phyloP scores from a whole-genome alignment of 257 asterid genomes.

The Lycium barbarum region DNA sequence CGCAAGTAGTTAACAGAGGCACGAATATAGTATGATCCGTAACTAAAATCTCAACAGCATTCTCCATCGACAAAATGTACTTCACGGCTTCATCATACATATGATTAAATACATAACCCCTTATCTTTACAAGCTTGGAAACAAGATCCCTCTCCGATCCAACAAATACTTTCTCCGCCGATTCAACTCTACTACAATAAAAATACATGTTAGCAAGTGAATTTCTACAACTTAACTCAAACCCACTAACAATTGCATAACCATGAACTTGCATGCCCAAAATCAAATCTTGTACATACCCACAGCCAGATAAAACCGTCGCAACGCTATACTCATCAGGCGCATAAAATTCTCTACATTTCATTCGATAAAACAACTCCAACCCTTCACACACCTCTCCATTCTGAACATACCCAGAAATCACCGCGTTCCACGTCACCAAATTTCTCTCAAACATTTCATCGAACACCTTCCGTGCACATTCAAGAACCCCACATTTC shows the following conservation, averaged over 20 bases:
- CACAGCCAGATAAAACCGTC: conserved; percentile 42
- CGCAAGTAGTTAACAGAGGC: conserved; percentile 44
- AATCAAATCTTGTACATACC: conserved; percentile 34
- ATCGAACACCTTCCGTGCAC: conserved; percentile 42
- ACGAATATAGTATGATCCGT: conserved; percentile 43
- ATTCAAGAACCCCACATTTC: conserved; percentile 39
- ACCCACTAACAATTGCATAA: conserved; percentile 42
- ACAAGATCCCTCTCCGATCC: conserved; percentile 35
- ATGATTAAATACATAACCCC: conserved; percentile 45
- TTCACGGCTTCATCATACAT: conserved; percentile 39
- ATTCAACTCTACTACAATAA: conserved; percentile 36
- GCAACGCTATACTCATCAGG: conserved; percentile 53
- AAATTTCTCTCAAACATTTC: conserved; percentile 48
- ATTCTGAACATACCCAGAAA: conserved; percentile 45
- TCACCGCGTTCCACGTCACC: conserved; percentile 53
- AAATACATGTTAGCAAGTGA: conserved; percentile 51
- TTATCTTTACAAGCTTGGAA: conserved; percentile 40
- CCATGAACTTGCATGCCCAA: conserved; percentile 50
- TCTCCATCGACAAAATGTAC: conserved; percentile 28
- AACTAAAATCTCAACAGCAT: conserved; percentile 33
- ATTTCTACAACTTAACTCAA: conserved; percentile 35
- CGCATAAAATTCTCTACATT: conserved; percentile 29
- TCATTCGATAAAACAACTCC: conserved; percentile 45
- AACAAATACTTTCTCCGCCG: conserved; percentile 41
- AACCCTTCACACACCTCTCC: conserved; percentile 39